Evolutionary conservation across 139 green algal species (phyloP).

Genomic region (Zygnema circumcarinatum): DNA sequence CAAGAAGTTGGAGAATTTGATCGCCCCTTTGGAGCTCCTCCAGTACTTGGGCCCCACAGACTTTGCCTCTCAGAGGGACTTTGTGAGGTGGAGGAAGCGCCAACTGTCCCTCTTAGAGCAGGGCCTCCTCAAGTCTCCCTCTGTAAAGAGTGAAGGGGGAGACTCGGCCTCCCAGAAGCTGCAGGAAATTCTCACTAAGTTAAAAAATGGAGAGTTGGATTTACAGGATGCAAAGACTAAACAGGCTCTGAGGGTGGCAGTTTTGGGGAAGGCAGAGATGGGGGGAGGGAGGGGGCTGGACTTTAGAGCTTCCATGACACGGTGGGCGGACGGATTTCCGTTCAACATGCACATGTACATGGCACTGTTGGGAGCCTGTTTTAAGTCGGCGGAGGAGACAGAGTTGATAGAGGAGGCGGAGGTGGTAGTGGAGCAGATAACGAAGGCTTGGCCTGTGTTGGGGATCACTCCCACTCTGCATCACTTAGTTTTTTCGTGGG

Average conservation of each 20-base stretch:
- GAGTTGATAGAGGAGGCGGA: slow-evolving; percentile 40
- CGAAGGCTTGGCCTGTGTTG: slow-evolving; percentile 31
- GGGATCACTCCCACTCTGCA: slow-evolving; percentile 45
- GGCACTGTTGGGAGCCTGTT: slow-evolving; percentile 39
- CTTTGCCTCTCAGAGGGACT: slow-evolving; percentile 47
- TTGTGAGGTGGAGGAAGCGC: slow-evolving; percentile 30
- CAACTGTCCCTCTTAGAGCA: slow-evolving; percentile 49
- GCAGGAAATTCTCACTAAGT: slow-evolving; percentile 16
- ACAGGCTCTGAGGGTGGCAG: slow-evolving; percentile 24
- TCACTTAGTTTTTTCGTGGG: slow-evolving; percentile 40
- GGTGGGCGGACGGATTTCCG: slow-evolving; percentile 51
- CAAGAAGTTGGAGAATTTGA: slow-evolving; percentile 4
- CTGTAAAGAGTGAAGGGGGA: background rate
- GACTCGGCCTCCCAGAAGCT: background rate
- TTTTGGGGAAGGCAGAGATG: slow-evolving; percentile 14
- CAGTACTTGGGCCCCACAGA: slow-evolving; percentile 25
- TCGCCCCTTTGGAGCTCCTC: slow-evolving; percentile 56
- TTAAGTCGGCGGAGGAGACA: slow-evolving; percentile 17
- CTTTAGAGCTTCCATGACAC: background rate
- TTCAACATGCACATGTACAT: slow-evolving; percentile 51
- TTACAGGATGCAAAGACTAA: slow-evolving; percentile 21
- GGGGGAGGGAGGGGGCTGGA: background rate
- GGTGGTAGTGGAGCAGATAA: slow-evolving; percentile 50
- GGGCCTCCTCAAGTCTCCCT: slow-evolving; percentile 11
- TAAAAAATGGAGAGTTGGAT: slow-evolving; percentile 11